Percentiles rank a stretch among this genome's conserved stretches.
phyloP scores from a whole-genome alignment of 164 flowering plant species.

The Kalanchoe fedtschenkoi region DNA sequence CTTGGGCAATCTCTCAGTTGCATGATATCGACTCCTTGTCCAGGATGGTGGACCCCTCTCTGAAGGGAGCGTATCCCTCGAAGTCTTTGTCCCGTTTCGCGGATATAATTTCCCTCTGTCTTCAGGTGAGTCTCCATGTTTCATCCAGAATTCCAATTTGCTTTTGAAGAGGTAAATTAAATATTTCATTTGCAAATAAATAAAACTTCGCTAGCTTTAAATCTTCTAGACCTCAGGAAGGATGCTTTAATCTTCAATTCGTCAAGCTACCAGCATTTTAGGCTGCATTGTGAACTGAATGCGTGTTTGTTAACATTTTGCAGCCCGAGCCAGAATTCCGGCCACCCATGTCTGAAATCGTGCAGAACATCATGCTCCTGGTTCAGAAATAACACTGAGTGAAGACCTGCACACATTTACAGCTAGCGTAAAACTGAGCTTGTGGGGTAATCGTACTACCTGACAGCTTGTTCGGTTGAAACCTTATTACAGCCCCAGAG shows the following conservation, averaged over 20 bases:
- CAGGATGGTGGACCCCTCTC: constrained; percentile 60
- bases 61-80: constrained; percentile 40
- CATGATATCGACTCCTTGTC: constrained; percentile 66
- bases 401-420: background rate
- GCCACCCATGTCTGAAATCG: constrained; percentile 65
- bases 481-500: too few relatives aligned
- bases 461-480: background rate
- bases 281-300: background rate
- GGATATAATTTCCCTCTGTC: constrained; percentile 53
- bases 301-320: constrained; percentile 1
- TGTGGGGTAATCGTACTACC: background rate
- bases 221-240: too few relatives aligned
- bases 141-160: background rate
- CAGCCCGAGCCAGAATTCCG: constrained; percentile 74
- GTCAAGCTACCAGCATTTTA: too few relatives aligned
- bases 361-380: constrained; percentile 42
- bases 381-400: constrained; percentile 12
- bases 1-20: constrained; percentile 64
- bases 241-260: too few relatives aligned
- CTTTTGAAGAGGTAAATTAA: background rate
- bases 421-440: background rate
- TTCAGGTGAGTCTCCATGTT: constrained; percentile 32
- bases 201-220: too few relatives aligned
- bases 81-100: constrained; percentile 69
- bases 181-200: too few relatives aligned